Percentiles rank a stretch among this genome's conserved stretches.
These are phyloP conservation scores for Dichomitus squalens DNA, from an alignment of 1,284 basidiomycete species.

Conservation along the genomic window DNA sequence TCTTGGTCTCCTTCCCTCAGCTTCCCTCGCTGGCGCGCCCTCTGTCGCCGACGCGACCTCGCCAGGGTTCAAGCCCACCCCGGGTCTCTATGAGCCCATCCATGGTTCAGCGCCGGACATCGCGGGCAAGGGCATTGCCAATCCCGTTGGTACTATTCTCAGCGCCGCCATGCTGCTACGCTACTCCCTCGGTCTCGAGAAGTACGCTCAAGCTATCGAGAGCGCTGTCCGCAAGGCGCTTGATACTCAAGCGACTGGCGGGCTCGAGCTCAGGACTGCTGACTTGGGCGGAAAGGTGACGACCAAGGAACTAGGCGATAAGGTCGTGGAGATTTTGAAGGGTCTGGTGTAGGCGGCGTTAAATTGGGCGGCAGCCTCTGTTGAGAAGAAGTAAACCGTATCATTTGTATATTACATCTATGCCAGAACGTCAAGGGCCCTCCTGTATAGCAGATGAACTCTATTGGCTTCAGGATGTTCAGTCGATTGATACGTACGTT, in stretches of 20 bases:
- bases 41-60: conserved; percentile 58
- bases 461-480: no score
- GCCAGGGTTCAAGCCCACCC: conserved; percentile 70
- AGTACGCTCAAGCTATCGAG: conserved; percentile 86
- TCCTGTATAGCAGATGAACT: no score
- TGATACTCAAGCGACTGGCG: conserved; percentile 74
- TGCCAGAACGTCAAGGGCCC: no score
- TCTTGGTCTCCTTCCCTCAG: conserved; percentile 93
- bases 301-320: conserved; percentile 85
- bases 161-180: conserved; percentile 94
- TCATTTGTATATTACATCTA: conserved; percentile 14
- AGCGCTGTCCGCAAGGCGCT: conserved; percentile 87
- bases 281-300: conserved; percentile 85
- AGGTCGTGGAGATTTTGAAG: conserved; percentile 79
- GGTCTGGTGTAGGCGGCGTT: conserved; percentile 49
- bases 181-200: conserved; percentile 90
- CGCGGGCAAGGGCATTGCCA: conserved; percentile 93
- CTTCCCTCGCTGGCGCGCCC: conserved; percentile 92
- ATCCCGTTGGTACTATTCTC: conserved; percentile 96
- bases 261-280: conserved; percentile 80
- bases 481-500: no score
- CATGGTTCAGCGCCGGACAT: conserved; percentile 97
- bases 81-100: conserved; percentile 96
- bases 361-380: no score
- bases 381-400: conserved; percentile 9